A percentile compares a stretch with the other conserved stretches of the same genome.
Conservation (phyloP, 768 basidiomycete genomes). For the Harrya chromipes region DNA sequence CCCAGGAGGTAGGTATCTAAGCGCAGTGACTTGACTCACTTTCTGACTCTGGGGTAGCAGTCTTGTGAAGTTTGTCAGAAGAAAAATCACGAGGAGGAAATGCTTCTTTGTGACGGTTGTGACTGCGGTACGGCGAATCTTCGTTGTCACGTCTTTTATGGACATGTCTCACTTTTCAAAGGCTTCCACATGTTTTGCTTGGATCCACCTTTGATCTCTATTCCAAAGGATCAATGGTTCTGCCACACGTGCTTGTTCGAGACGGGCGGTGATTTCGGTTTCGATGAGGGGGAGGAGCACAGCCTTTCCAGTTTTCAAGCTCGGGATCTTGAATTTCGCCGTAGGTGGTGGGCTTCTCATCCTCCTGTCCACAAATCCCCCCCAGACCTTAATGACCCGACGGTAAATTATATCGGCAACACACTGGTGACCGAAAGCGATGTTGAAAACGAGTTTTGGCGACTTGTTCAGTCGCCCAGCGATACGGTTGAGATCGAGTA, state of each 20-base stretch:
- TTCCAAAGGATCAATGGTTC: conserved; percentile 96
- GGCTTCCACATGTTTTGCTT: conserved; percentile 98
- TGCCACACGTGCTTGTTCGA: conserved; percentile 89
- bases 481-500: conserved; percentile 99
- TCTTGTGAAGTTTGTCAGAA: conserved; percentile 92
- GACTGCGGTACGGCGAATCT: conserved; percentile 57
- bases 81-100: conserved; percentile 85
- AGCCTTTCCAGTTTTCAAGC: conserved; percentile 88
- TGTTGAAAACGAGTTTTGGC: conserved; percentile 95
- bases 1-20: conserved; percentile 48
- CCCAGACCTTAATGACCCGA: conserved; percentile 45
- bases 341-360: conserved; percentile 84
- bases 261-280: conserved; percentile 95
- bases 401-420: conserved; percentile 54
- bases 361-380: conserved; percentile 42
- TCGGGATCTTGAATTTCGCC: conserved; percentile 84
- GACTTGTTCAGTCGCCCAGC: conserved; percentile 81
- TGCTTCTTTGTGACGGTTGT: conserved; percentile 89
- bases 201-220: conserved; percentile 78
- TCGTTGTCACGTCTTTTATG: conserved; percentile 6
- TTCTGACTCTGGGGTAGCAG: conserved; percentile 46
- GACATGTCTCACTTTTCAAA: conserved; percentile 32
- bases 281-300: conserved; percentile 98
- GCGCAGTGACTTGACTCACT: conserved; percentile 13
- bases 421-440: conserved; percentile 82